phyloP scores from a whole-genome alignment of 805 yeast species.

The Ogataea nakhonphanomensis region DNA sequence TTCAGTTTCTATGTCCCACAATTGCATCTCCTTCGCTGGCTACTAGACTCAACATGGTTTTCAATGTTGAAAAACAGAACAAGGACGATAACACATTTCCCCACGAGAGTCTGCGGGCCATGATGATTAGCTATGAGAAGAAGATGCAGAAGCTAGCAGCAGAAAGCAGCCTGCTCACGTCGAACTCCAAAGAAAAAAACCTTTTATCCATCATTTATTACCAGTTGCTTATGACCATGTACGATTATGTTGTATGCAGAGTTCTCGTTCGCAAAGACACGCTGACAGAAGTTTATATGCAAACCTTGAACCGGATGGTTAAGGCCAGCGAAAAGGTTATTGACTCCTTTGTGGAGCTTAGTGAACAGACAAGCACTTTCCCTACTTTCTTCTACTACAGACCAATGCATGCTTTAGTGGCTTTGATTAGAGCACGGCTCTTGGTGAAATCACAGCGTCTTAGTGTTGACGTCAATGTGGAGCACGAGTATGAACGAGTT shows the following conservation, averaged over 20 bases:
- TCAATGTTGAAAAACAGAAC: conserved; percentile 5
- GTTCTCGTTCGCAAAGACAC: conserved; percentile 31
- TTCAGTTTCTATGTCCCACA: conserved; percentile 37
- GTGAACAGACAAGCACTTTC: conserved; percentile 37
- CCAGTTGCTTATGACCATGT: conserved; percentile 48
- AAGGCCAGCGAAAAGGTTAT: conserved; percentile 45
- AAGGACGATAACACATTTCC: conserved; percentile 17
- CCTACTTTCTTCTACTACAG: conserved; percentile 54
- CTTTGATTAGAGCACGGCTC: conserved; percentile 44
- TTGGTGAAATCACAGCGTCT: conserved; percentile 42
- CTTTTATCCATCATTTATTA: conserved; percentile 45
- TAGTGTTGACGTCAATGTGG: conserved; percentile 33
- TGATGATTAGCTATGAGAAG: conserved; percentile 40
- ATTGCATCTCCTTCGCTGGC: conserved; percentile 16
- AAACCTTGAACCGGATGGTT: conserved; percentile 40
- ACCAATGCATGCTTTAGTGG: conserved; percentile 50
- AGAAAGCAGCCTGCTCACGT: conserved; percentile 38
- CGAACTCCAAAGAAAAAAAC: conserved; percentile 36
- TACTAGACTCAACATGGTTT: conserved; percentile 5
- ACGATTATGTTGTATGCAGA: conserved; percentile 49
- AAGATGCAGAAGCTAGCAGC: conserved; percentile 37
- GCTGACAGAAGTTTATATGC: conserved; percentile 34
- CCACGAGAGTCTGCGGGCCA: conserved; percentile 26
- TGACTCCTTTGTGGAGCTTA: conserved; percentile 41
- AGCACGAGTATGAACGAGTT: conserved; percentile 30